Conservation (phyloP, 257 asterid genomes). For the Ajuga chamaepitys region DNA sequence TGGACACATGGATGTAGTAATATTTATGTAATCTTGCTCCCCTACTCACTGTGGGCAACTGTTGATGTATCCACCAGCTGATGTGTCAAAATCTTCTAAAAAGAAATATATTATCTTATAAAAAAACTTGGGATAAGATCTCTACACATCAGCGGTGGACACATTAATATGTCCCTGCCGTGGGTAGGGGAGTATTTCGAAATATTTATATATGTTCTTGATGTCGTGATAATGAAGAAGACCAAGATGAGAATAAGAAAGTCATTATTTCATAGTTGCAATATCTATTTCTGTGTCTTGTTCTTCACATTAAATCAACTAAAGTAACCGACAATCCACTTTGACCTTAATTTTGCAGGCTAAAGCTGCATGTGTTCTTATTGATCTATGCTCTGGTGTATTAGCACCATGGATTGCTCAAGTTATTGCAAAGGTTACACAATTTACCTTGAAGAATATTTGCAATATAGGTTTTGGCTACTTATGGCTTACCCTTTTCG, state of each 20-base stretch:
- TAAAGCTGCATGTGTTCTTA: constrained; percentile 86
- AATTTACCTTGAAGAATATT: constrained; percentile 9
- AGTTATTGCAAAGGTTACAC: constrained; percentile 80
- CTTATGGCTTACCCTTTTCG: constrained; percentile 4
- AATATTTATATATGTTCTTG: not conserved
- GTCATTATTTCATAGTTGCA: not conserved
- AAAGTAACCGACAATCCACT: constrained; percentile 9
- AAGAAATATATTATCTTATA: too few species aligned
- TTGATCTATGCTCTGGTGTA: constrained; percentile 90
- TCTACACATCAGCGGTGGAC: too few species aligned
- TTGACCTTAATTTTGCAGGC: constrained; percentile 50
- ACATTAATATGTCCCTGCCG: too few species aligned
- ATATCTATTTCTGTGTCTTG: constrained; percentile 10
- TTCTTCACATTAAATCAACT: constrained; percentile 15
- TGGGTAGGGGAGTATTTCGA: too few species aligned
- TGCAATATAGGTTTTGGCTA: constrained; percentile 12
- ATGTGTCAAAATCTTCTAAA: too few species aligned
- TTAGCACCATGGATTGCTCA: constrained; percentile 93
- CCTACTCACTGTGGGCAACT: too few species aligned
- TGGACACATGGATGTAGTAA: constrained; percentile 1
- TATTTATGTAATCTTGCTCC: too few species aligned
- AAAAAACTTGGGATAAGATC: too few species aligned
- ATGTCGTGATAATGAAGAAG: constrained; percentile 8
- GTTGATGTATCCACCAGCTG: too few species aligned
- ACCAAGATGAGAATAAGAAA: not conserved